These are phyloP conservation scores for Ephemerocybe angulata DNA, from an alignment of 768 basidiomycete species.

Conservation along the genomic window DNA sequence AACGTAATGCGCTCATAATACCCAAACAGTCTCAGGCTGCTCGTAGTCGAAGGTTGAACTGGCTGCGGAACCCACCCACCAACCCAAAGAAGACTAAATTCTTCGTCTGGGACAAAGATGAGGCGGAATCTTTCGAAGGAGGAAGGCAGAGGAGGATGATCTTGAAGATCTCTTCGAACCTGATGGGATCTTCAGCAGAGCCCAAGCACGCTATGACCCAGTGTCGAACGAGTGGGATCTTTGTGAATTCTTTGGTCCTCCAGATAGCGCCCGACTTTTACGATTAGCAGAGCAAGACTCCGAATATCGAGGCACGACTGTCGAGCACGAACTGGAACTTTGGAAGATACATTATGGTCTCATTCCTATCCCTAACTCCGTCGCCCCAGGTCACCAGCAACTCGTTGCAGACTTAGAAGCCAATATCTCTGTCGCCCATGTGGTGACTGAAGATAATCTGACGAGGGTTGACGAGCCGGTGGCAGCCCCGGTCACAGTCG, in stretches of 20 bases:
- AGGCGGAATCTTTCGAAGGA: background rate
- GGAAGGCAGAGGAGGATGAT: background rate
- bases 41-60: background rate
- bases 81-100: background rate
- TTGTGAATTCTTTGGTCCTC: background rate
- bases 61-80: background rate
- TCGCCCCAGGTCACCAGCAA: too few species aligned
- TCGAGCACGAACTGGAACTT: background rate
- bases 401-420: too few species aligned
- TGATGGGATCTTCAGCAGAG: background rate
- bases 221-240: background rate
- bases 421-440: too few species aligned
- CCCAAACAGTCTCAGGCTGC: background rate
- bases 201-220: background rate
- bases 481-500: background rate
- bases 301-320: background rate
- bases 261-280: background rate
- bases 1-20: background rate
- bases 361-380: too few species aligned
- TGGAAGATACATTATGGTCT: background rate
- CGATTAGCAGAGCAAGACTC: background rate
- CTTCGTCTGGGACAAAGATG: background rate
- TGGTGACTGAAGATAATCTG: background rate
- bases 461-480: background rate
- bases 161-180: background rate